phyloP scores from a whole-genome alignment of 768 basidiomycete genomes.

The Mycena metata region DNA sequence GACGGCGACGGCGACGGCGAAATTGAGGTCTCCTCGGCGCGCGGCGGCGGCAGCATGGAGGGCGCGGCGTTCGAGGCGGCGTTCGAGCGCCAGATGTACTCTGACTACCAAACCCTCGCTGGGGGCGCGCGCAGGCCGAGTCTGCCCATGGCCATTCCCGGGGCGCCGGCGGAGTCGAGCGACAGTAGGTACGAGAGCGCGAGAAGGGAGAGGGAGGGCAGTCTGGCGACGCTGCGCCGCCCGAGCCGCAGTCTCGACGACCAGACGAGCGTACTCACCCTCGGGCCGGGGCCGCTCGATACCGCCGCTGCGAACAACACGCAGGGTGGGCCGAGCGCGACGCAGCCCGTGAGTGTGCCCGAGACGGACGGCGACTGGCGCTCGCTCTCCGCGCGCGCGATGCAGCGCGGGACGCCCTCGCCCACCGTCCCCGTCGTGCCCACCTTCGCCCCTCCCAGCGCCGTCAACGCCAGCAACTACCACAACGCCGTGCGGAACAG shows the following conservation, averaged over 20 bases:
- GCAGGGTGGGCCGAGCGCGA: neutral
- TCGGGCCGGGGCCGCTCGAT: slow-evolving; percentile 9
- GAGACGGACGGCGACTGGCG: slow-evolving; percentile 71
- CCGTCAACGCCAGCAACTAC: slow-evolving; percentile 6
- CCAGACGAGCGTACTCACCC: slow-evolving; percentile 46
- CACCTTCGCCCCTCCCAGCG: slow-evolving; percentile 30
- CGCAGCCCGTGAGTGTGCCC: slow-evolving; percentile 51
- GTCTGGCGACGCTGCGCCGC: slow-evolving; percentile 69
- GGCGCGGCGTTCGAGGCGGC: slow-evolving; percentile 44
- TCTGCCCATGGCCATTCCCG: slow-evolving; percentile 71
- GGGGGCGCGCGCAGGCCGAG: slow-evolving; percentile 72
- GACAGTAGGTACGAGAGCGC: neutral
- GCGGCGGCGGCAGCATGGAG: slow-evolving; percentile 36
- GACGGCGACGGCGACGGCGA: neutral
- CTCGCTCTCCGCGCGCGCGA: slow-evolving; percentile 59
- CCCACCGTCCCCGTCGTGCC: slow-evolving; percentile 19
- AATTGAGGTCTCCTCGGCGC: slow-evolving; percentile 35
- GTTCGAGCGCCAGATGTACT: slow-evolving; percentile 41
- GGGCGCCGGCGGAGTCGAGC: slow-evolving; percentile 40
- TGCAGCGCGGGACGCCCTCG: slow-evolving; percentile 14
- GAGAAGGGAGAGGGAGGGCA: slow-evolving; percentile 60
- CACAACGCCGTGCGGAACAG: neutral
- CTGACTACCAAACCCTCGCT: too few relatives aligned
- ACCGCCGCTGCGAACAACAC: slow-evolving; percentile 6
- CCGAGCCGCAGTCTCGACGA: slow-evolving; percentile 74